A percentile compares a stretch with the other conserved stretches of the same genome.
Evolutionary conservation across 225 moss, liverwort and hornwort species (phyloP).

Genomic region (Ulota crispa): DNA sequence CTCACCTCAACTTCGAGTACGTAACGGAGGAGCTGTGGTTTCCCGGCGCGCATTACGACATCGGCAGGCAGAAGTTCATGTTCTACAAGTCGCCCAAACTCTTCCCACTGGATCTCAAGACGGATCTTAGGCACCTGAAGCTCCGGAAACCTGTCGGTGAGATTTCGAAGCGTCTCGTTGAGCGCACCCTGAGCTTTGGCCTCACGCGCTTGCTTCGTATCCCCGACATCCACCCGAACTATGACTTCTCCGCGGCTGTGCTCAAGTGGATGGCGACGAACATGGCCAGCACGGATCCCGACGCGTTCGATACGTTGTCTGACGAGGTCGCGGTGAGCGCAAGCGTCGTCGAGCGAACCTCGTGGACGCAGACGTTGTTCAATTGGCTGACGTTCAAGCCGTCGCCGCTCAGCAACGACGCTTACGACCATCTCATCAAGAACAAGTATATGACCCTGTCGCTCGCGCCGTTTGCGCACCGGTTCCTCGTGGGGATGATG

Average conservation of each 20-base stretch:
- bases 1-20: slow-evolving; percentile 5
- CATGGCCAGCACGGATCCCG: slow-evolving; percentile 23
- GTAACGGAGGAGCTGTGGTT: slow-evolving; percentile 43
- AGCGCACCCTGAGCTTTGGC: slow-evolving; percentile 14
- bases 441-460: neutral
- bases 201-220: slow-evolving; percentile 37
- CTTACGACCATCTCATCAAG: slow-evolving; percentile 31
- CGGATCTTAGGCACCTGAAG: neutral
- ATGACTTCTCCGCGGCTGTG: slow-evolving; percentile 23
- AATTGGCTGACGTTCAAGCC: slow-evolving; percentile 34
- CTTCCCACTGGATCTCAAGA: neutral
- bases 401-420: slow-evolving; percentile 19
- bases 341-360: neutral
- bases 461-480: slow-evolving; percentile 33
- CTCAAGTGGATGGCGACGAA: slow-evolving; percentile 35
- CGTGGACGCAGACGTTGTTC: neutral
- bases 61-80: slow-evolving; percentile 51
- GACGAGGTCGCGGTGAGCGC: neutral
- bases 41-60: slow-evolving; percentile 49
- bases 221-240: slow-evolving; percentile 40
- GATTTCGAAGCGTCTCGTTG: neutral
- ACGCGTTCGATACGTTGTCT: neutral
- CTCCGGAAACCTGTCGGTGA: neutral
- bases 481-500: slow-evolving; percentile 32
- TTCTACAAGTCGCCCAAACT: slow-evolving; percentile 39